Percentiles rank a stretch among this genome's conserved stretches.
Evolutionary conservation across 31 red algal species (phyloP).

Genomic region (Bonnemaisonia californica): DNA sequence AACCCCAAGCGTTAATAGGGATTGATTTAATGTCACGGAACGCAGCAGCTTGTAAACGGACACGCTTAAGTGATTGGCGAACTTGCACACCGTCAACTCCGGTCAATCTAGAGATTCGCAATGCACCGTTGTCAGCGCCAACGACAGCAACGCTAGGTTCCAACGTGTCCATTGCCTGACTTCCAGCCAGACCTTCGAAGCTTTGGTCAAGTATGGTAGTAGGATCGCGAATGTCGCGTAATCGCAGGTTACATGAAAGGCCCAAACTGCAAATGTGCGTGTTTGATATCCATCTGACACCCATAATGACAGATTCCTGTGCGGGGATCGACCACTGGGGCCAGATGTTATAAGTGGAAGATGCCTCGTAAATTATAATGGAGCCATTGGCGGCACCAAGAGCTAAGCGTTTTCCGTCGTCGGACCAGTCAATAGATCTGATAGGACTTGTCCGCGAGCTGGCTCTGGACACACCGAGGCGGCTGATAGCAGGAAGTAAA

Average conservation of each 20-base stretch:
- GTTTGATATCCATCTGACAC: slow-evolving; percentile 53
- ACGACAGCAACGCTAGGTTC: slow-evolving; percentile 62
- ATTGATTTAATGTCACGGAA: slow-evolving; percentile 57
- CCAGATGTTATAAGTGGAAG: slow-evolving; percentile 36
- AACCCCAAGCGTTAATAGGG: slow-evolving; percentile 8
- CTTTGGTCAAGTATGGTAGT: slow-evolving; percentile 62
- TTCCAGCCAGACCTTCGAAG: slow-evolving; percentile 52
- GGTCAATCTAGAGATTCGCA: slow-evolving; percentile 51
- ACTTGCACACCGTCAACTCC: slow-evolving; percentile 47
- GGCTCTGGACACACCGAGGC: slow-evolving; percentile 11
- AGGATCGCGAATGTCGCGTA: slow-evolving; percentile 67
- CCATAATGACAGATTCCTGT: slow-evolving; percentile 60
- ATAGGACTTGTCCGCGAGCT: slow-evolving; percentile 17
- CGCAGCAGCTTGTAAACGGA: slow-evolving; percentile 36
- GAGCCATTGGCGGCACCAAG: slow-evolving; percentile 41
- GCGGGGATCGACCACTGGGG: slow-evolving; percentile 64
- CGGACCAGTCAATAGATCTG: slow-evolving; percentile 58
- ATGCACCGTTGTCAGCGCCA: slow-evolving; percentile 40
- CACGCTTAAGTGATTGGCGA: slow-evolving; percentile 43
- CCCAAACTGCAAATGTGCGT: slow-evolving; percentile 49
- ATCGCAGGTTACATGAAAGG: slow-evolving; percentile 49
- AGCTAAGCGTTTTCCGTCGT: slow-evolving; percentile 50
- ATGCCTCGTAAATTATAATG: slow-evolving; percentile 58
- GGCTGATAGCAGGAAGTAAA: slow-evolving; percentile 2
- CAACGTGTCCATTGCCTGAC: slow-evolving; percentile 30